A percentile compares a stretch with the other conserved stretches of the same genome.
phyloP scores from a whole-genome alignment of 495 filamentous ascomycete species.

The Talaromyces proteolyticus region DNA sequence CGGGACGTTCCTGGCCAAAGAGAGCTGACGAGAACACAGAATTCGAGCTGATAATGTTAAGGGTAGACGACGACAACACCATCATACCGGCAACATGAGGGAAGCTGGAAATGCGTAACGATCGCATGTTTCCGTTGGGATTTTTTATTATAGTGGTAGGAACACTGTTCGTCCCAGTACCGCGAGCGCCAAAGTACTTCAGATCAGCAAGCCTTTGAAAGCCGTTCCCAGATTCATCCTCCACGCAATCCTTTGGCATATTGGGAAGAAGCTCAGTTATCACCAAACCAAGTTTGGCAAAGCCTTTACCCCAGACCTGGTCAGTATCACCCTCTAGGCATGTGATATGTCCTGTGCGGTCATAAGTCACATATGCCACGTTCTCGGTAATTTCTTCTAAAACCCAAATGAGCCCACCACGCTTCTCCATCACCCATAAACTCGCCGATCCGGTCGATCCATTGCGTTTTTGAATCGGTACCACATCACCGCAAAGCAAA shows the following conservation, averaged over 20 bases:
- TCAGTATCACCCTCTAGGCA: conserved; percentile 62
- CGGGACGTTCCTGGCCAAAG: conserved; percentile 79
- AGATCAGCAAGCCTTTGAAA: conserved; percentile 60
- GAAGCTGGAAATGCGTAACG: conserved; percentile 82
- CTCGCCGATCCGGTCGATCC: conserved; percentile 86
- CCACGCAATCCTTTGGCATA: conserved; percentile 67
- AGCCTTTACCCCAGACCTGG: conserved; percentile 74
- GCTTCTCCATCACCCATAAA: conserved; percentile 97
- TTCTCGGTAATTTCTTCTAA: conserved; percentile 97
- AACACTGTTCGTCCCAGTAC: conserved; percentile 65
- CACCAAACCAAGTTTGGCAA: conserved; percentile 58
- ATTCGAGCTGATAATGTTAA: conserved; percentile 86
- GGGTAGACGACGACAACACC: conserved; percentile 68
- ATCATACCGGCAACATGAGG: conserved; percentile 97
- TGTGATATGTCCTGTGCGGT: conserved; percentile 65
- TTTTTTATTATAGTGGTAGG: conserved; percentile 72
- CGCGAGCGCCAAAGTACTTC: conserved; percentile 77
- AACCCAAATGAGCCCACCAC: conserved; percentile 91
- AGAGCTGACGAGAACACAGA: conserved; percentile 88
- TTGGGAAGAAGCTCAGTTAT: conserved; percentile 72
- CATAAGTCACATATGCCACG: conserved; percentile 65
- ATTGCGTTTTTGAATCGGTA: conserved; percentile 93
- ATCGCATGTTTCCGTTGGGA: conserved; percentile 52
- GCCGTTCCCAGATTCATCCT: conserved; percentile 57
- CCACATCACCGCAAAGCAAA: conserved; percentile 91